Evolutionary conservation across 139 green algal genomes (phyloP), one percentile per base, ranked within the genome.

Genomic region (Pycnococcus provasolii): DNA sequence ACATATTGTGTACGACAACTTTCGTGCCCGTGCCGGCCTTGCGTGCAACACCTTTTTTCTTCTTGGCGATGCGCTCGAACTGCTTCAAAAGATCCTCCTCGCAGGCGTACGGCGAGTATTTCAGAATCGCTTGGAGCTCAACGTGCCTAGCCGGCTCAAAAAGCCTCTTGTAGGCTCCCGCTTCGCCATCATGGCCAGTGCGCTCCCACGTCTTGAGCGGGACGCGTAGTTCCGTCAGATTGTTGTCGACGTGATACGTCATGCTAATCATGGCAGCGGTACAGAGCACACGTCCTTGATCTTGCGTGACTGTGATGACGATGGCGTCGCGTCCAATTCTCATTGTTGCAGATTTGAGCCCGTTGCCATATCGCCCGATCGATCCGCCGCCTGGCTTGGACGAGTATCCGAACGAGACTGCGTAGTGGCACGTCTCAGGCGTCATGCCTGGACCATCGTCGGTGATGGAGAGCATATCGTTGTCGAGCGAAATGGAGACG

Each of bases 271-370:
- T 47, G 45, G 70, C 75, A 15, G 77, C 64, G 8, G 71, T 69
- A 5, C 45, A 42, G 44, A 51, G 60, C 0, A 26, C 26, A 26
- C 26, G 26, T 68, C 37, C 37, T 51, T 64, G 45, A 60, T 68
- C 3, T 74, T 74, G 40, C 26, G 26, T 26, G 26, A 26, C 26
- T 26, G 79, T 79, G 48, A 85, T 60, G 11, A 85, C 77, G 48
- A 85, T 42, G 3, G 80, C 79, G 5, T 85, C 79, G 5, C 58
- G 58, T 2, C 77, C 79, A 57, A 85, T 50, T 1, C 79, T 61
- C 79, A 85, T 85, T 2, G 66, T 81, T 39, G 73, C 71, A 1
- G 77, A 78, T 67, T 85, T 85, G 71, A 85, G 83, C n/a, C 79
- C 79, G 50, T 85, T 85, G 15, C 79, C 79, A 66, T 83, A 81